Base-by-base conservation (phyloP, 768 basidiomycete genomes). In the Arthromyces matolae region DNA sequence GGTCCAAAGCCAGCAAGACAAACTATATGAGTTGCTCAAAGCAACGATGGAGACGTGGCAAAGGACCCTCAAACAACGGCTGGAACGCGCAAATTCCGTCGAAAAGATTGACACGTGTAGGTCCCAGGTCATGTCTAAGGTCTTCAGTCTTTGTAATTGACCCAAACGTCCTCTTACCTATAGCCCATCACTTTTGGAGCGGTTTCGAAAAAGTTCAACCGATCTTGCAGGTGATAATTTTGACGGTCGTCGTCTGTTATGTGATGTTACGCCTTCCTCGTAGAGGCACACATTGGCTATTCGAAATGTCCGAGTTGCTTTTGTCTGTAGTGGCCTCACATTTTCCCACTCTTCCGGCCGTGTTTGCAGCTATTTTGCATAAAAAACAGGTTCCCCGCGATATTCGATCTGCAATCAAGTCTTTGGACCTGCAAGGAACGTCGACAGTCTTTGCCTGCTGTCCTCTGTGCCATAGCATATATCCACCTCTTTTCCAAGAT, bases 371-470 rank as follows among this genome's bases (percentile, higher is more conserved):
- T 23, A 7, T 2, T 19, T n/a, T n/a, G n/a, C n/a, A n/a, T n/a
- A n/a, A n/a, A n/a, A 34, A 35, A 9, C 18, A 19, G 1, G 48
- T 54, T 28, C 55, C 52, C 16, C 31, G 19, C 7, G 50, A 57
- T 23, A 31, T 57, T 32, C 36, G 45, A n/a, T 32, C 48, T 14
- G 45, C 42, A 5, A 50, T 36, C 4, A 28, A 47, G 3, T 19
- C 37, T 7, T 56, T 58, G 19, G 33, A 53, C 19, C 42, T 62
- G 31, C 44, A 62, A 8, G 38, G 45, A 3, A 52, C 51, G 28
- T 51, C 50, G 5, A 50, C 43, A 18, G 50, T 54, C 19, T 57
- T 55, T 37, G 57, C 55, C 9, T 53, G 43, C 20, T 61, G 60
- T 40, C 58, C 55, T 20, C 40, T 19, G 10, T 61, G 56, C 31